Evolutionary conservation across 2,329 filamentous ascomycete genomes (phyloP), one percentile per base, ranked within the genome.

Genomic region (Apiospora koreana): DNA sequence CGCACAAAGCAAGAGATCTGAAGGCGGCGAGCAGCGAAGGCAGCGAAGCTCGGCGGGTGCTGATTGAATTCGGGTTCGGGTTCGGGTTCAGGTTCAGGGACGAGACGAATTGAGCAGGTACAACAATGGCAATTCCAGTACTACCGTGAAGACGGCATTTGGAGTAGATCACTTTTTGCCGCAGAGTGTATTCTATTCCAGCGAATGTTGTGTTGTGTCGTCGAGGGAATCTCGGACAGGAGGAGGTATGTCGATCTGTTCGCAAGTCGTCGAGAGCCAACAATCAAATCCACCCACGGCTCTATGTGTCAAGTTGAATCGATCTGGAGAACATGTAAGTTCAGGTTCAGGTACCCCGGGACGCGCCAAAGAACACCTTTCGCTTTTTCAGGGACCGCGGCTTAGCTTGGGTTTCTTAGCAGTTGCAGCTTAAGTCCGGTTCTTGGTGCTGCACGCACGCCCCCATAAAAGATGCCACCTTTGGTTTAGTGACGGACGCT

Each of bases 291-390:
- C 50, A 58, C 50, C 50, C 31, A 38, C 31, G 54, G 31, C n/a
- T n/a, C n/a, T n/a, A n/a, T n/a, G n/a, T n/a, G n/a, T 67, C 65
- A 46, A 23, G 9, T 46, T 46, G 25, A 45, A 35, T 67, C 65
- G 16, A 45, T 66, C 21, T 45, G 64, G 35, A 25, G n/a, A 45
- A 41, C 64, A 28, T 31, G 41, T 21, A 45, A 45, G 23, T n/a
- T n/a, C n/a, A n/a, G n/a, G n/a, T n/a, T n/a, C n/a, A n/a, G n/a
- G n/a, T 58, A 58, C 28, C 28, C 50, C 50, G 2, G 50, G 50
- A 58, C 50, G 50, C 50, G 50, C 31, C 65, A 68, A 68, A 68
- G 66, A 68, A 68, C 66, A 68, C 66, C 66, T 68, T 68, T 68
- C 66, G 66, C 46, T 68, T 68, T 62, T 68, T 8, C 45, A 68